Percentiles rank a stretch among this genome's conserved stretches.
Conservation (phyloP, 768 basidiomycete species). For the Termitomyces eurrhizus region DNA sequence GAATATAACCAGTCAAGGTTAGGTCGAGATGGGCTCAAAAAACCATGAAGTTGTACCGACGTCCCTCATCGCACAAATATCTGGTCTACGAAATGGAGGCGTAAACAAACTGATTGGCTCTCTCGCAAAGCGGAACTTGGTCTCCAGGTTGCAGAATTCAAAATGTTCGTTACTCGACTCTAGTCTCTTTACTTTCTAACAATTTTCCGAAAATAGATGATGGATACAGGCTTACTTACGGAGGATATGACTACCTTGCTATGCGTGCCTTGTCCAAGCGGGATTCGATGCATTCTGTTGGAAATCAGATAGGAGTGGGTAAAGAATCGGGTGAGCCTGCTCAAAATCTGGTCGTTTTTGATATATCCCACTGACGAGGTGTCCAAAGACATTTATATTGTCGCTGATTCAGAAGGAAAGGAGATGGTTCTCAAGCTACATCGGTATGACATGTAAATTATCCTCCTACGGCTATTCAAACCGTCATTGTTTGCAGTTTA, state of each 20-base stretch:
- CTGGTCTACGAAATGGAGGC: constrained; percentile 87
- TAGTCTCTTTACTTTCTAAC: background rate
- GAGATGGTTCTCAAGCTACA: constrained; percentile 94
- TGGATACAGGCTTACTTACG: constrained; percentile 95
- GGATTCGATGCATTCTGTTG: constrained; percentile 85
- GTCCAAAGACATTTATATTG: constrained; percentile 80
- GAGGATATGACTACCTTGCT: constrained; percentile 96
- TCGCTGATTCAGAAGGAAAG: constrained; percentile 78
- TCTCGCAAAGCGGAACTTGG: constrained; percentile 87
- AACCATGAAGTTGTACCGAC: constrained; percentile 97
- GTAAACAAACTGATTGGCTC: constrained; percentile 90
- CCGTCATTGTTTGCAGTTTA: constrained; percentile 49
- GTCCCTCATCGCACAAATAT: constrained; percentile 84
- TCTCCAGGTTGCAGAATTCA: constrained; percentile 85
- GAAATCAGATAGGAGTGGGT: constrained; percentile 97
- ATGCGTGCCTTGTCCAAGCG: constrained; percentile 91
- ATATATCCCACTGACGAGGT: background rate
- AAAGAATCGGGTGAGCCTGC: constrained; percentile 82
- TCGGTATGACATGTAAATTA: constrained; percentile 45
- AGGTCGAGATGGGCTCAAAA: constrained; percentile 98
- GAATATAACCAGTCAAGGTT: constrained; percentile 7
- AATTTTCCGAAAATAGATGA: constrained; percentile 63
- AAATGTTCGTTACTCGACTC: constrained; percentile 58
- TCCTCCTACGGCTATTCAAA: background rate
- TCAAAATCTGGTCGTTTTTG: background rate